These are phyloP conservation scores for Circinella umbellata DNA, from an alignment of 371 early-diverging fungal species.

Conservation along the genomic window DNA sequence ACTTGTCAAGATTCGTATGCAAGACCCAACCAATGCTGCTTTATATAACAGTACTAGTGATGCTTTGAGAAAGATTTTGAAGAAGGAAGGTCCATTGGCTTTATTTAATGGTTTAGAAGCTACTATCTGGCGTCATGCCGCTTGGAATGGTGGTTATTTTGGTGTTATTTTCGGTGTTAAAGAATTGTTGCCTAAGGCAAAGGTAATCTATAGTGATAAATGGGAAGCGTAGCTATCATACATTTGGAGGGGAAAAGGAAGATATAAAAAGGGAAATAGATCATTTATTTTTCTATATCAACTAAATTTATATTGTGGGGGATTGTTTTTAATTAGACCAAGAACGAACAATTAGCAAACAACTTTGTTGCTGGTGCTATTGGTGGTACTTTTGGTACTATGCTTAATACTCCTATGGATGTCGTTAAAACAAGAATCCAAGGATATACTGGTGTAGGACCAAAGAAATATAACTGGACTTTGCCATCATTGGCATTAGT, in stretches of 20 bases:
- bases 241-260: too few species aligned
- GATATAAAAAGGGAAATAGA: too few species aligned
- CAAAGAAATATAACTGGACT: conserved; percentile 88
- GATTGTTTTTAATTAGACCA: conserved; percentile 40
- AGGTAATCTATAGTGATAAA: conserved; percentile 37
- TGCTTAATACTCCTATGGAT: conserved; percentile 96
- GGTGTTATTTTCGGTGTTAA: conserved; percentile 87
- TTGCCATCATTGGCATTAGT: conserved; percentile 86
- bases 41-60: conserved; percentile 81
- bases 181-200: conserved; percentile 80
- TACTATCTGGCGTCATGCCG: conserved; percentile 93
- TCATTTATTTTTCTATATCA: not conserved
- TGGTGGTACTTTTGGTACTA: conserved; percentile 95
- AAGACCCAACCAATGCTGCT: conserved; percentile 79
- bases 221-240: too few species aligned
- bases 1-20: conserved; percentile 94
- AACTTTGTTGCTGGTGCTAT: conserved; percentile 95
- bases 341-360: conserved; percentile 76
- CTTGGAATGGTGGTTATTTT: conserved; percentile 94
- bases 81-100: conserved; percentile 80
- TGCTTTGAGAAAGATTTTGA: conserved; percentile 74
- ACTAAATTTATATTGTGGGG: not conserved
- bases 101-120: conserved; percentile 94
- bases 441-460: conserved; percentile 70
- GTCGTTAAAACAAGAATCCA: conserved; percentile 98